Evolutionary conservation across 495 filamentous ascomycete genomes (phyloP), one percentile per base, ranked within the genome.

Genomic region (Xylaria flabelliformis): DNA sequence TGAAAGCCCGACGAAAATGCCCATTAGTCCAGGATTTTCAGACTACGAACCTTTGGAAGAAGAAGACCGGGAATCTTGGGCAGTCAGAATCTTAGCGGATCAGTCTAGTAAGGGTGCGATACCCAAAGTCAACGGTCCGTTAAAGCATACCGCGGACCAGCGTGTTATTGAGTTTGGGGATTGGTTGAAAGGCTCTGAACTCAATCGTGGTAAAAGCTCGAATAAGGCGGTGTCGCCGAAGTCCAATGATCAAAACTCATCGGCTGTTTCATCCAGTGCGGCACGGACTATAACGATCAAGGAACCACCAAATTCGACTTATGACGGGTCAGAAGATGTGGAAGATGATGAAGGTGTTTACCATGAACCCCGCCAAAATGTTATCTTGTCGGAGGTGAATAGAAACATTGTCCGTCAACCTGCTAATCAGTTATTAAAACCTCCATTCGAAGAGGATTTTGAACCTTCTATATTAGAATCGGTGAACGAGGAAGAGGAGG

Each of bases 361-460:
- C 24, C 53, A 64, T 0, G 58, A 55, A 44, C 26, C 53, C 51
- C 50, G 48, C 2, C 64, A 34, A 10, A 71, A 59, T 32, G 62
- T 67, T 21, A 65, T 75, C 12, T 41, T 78, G 42, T 65, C 70
- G 17, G 78, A 80, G 71, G 74, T 77, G 36, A 67, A 75, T 46
- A 72, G 41, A 9, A 78, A 78, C 41, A 64, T 80, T 8, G 48
- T 76, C 39, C 76, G 74, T 13, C 72, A 56, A 41, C 64, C 73
- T 65, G 59, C 67, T 32, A 72, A 67, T 44, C 76, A 75, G 55
- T 12, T 41, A 41, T 21, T 19, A 21, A 69, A 72, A 19, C 39
- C 73, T 26, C 15, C 62, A 50, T 58, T 63, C 32, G 69, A 41
- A 41, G 87, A 89, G 21, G 82, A 89, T 36, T 75, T 88, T 41